phyloP scores from a whole-genome alignment of 2,329 filamentous ascomycete species.

The Fusarium sulawesiense region DNA sequence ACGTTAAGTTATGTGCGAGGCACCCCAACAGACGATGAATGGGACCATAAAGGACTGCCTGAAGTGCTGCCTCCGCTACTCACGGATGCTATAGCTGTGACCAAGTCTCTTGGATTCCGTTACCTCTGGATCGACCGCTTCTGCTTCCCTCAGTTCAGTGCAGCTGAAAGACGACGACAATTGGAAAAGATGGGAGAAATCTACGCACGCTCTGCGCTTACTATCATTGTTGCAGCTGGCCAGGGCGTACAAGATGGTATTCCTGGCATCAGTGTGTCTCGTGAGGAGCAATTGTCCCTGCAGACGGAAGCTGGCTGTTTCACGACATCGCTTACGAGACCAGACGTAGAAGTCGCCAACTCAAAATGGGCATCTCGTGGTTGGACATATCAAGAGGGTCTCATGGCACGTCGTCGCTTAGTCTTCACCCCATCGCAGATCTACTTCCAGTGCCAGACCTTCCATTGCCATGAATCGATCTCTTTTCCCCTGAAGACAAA shows the following conservation, averaged over 20 bases:
- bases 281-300: slow-evolving; percentile 52
- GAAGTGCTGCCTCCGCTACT: slow-evolving; percentile 47
- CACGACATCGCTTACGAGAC: slow-evolving; percentile 52
- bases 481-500: slow-evolving; percentile 49
- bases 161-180: slow-evolving; percentile 45
- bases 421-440: slow-evolving; percentile 53
- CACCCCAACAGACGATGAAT: slow-evolving; percentile 31
- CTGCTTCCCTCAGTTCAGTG: slow-evolving; percentile 49
- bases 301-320: slow-evolving; percentile 50
- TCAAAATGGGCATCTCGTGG: slow-evolving; percentile 52
- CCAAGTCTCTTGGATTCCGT: slow-evolving; percentile 49
- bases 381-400: slow-evolving; percentile 54
- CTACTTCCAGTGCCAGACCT: slow-evolving; percentile 53
- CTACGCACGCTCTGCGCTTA: slow-evolving; percentile 50
- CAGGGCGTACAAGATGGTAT: slow-evolving; percentile 49
- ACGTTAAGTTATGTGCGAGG: slow-evolving; percentile 54
- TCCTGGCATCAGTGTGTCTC: slow-evolving; percentile 49
- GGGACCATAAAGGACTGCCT: slow-evolving; percentile 40
- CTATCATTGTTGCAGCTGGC: slow-evolving; percentile 52
- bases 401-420: slow-evolving; percentile 51
- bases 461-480: slow-evolving; percentile 55
- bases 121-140: slow-evolving; percentile 55
- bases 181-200: slow-evolving; percentile 51
- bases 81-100: slow-evolving; percentile 50
- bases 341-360: slow-evolving; percentile 51